Evolutionary conservation across 139 green algal genomes (phyloP).

Genomic region (Mesostigma viride): DNA sequence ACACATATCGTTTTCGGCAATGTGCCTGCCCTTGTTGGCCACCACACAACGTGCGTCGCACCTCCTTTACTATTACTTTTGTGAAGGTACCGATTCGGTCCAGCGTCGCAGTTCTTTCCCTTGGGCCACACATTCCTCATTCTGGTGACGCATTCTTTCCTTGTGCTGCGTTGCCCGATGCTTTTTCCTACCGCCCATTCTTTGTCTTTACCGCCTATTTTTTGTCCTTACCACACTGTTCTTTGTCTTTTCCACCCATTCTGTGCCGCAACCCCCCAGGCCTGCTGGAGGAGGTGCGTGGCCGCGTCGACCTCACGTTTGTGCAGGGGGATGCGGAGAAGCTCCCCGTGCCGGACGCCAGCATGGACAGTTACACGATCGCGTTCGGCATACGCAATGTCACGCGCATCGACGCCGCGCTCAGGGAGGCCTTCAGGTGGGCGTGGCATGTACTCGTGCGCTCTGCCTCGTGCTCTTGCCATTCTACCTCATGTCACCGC

Average conservation of each 20-base stretch:
- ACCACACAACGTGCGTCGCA: no score
- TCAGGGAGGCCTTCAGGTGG: constrained; percentile 62
- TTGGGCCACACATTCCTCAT: no score
- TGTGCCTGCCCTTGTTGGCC: no score
- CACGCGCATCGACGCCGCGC: constrained; percentile 59
- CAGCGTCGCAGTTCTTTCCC: no score
- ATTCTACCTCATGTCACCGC: background rate
- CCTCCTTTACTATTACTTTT: no score
- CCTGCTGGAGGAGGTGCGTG: background rate
- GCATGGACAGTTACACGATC: constrained; percentile 88
- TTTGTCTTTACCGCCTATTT: no score
- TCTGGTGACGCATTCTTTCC: background rate
- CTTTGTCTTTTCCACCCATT: background rate
- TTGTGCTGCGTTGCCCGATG: background rate
- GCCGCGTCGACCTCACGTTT: constrained; percentile 46
- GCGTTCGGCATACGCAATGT: constrained; percentile 96
- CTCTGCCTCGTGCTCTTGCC: background rate
- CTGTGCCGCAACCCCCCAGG: background rate
- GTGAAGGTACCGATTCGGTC: no score
- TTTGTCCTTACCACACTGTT: background rate
- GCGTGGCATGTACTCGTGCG: no score
- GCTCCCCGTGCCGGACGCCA: constrained; percentile 59
- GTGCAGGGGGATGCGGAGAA: constrained; percentile 77
- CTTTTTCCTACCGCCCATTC: no score
- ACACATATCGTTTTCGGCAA: no score